Evolutionary conservation across 2,329 filamentous ascomycete genomes (phyloP), one percentile per base, ranked within the genome.

Genomic region (Hymenoscyphus repandus): DNA sequence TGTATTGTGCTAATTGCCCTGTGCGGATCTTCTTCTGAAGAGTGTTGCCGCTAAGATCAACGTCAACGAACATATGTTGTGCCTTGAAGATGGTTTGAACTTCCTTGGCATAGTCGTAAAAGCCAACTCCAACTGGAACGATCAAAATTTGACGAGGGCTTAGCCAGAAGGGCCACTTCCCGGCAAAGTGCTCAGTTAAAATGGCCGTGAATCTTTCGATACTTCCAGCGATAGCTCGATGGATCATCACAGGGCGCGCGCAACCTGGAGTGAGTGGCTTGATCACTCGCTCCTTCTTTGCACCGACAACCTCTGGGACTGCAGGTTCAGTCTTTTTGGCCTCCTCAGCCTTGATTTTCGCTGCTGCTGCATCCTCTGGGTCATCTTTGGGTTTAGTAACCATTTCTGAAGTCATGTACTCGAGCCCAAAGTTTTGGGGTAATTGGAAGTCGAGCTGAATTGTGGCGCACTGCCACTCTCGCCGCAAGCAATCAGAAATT

Each of bases 401-500:
- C 49, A 72, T 69, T 64, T 90, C 86, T 36, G 85, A 82, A 9
- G 86, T 90, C 73, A 88, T 84, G 68, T 90, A 95, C 68, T 91
- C 86, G 37, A 96, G 80, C 64, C 88, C 87, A 72, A 96, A 96
- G 69, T 90, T 90, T 62, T 86, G 76, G 1, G 86, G 86, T 17
- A 88, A 79, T 66, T 96, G 87, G 74, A 95, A 95, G 68, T 95
- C 90, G 49, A 95, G 81, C 72, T 97, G 92, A 60, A 97, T 95
- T 11, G 92, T 97, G 61, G 92, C 90, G 65, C 89, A 95, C 70
- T 95, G 88, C 74, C 84, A 88, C 53, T 91, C 88, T 67, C 91
- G 82, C 70, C 83, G 83, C 59, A 96, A 75, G 41, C 89, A 89
- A 70, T 96, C 92, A 46, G 84, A 85, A 64, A 99, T 91, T 55